Evolutionary conservation across 768 basidiomycete genomes (phyloP), one percentile per base, ranked within the genome.

Genomic region (Lactarius pseudohatsudake): DNA sequence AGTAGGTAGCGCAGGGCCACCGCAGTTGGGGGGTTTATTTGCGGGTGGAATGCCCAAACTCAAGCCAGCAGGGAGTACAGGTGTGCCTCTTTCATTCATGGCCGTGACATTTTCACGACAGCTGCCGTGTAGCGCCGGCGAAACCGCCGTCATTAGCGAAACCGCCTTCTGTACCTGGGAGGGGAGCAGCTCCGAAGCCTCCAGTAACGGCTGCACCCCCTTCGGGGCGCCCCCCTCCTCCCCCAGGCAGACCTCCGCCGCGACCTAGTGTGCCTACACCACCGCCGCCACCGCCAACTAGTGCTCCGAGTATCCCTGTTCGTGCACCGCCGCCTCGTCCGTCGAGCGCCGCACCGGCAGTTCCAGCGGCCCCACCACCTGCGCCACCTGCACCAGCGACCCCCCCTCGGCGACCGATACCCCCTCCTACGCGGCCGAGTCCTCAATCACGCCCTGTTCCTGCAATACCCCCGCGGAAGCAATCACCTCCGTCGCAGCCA

Each of bases 11-110:
- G 78, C 74, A n/a, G 86, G 81, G 8, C 86, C 93, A 32, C 91
- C 92, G 30, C 93, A 95, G 75, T 79, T 96, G 4, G 94, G 86
- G 38, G 88, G 86, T 2, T 77, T 97, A 13, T 96, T 97, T 73
- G 93, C 94, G 55, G 94, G 92, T 18, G 94, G 95, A 1, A 87
- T 96, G 81, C 95, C 95, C 4, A 95, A 91, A 74, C 75, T 96
- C 73, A 96, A 90, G 80, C 86, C 92, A 55, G 83, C 90, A n/a
- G 90, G 86, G 15, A 81, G 73, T 62, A 38, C 65, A 50, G 61
- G 68, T 69, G 45, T 43, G 58, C 55, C 50, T 10, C n/a, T 56
- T 26, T 22, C n/a, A 30, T 59, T 9, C 20, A 20, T 22, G 3
- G 16, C 34, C 26, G 26, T 38, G 32, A 36, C 34, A 30, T 32